Conservation (phyloP, 306 rosid species). For the Begonia loranthoides region DNA sequence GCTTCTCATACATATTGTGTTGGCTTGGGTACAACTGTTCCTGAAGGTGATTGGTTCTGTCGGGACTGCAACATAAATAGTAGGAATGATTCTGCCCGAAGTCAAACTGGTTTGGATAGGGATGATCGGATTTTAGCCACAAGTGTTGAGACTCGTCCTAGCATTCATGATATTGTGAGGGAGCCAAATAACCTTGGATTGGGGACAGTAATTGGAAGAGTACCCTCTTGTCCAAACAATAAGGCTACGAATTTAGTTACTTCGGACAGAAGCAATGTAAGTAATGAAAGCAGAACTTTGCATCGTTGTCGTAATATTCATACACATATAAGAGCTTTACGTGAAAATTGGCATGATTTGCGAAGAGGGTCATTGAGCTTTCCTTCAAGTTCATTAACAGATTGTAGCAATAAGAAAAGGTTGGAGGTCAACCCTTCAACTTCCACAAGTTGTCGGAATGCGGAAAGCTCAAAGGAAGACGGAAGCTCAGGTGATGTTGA, state of each 20-base stretch:
- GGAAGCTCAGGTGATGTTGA: slow-evolving; percentile 20
- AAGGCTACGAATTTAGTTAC: slow-evolving; percentile 12
- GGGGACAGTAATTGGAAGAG: slow-evolving; percentile 8
- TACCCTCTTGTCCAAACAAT: slow-evolving; percentile 11
- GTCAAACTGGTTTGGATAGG: slow-evolving; percentile 5
- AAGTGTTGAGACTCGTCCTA: slow-evolving; percentile 8
- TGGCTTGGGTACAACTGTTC: slow-evolving; percentile 58
- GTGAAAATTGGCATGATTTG: slow-evolving; percentile 59
- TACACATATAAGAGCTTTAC: slow-evolving; percentile 26
- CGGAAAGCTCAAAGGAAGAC: slow-evolving; percentile 11
- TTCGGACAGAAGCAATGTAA: slow-evolving; percentile 14
- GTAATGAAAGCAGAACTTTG: slow-evolving; percentile 24
- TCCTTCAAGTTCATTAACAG: slow-evolving; percentile 20
- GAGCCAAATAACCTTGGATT: slow-evolving; percentile 13
- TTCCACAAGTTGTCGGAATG: slow-evolving; percentile 24
- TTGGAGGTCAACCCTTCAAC: slow-evolving; percentile 11
- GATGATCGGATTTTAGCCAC: slow-evolving; percentile 12
- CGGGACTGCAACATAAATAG: slow-evolving; percentile 25
- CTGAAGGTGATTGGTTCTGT: slow-evolving; percentile 92
- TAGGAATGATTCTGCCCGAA: slow-evolving; percentile 18
- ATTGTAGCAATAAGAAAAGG: slow-evolving; percentile 18
- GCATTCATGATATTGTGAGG: slow-evolving; percentile 17
- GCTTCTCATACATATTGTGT: slow-evolving; percentile 72
- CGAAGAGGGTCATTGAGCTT: slow-evolving; percentile 53
- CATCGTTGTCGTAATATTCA: slow-evolving; percentile 30